A percentile compares a stretch with the other conserved stretches of the same genome.
Conservation (phyloP, 73 alveolate species). For the Stentor coeruleus region DNA sequence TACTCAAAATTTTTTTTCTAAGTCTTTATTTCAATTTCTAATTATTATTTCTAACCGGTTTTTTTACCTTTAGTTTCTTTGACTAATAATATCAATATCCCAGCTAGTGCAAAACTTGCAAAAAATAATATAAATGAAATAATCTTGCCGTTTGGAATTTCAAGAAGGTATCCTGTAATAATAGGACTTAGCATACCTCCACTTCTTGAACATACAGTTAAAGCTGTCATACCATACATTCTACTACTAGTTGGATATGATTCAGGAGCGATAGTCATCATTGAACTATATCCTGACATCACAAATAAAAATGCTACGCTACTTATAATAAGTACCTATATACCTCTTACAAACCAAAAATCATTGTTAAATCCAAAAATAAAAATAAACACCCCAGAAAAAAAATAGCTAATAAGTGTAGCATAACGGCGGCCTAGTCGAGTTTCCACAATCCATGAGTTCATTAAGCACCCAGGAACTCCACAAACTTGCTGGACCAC, state of each 20-base stretch:
- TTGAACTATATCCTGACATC: neutral
- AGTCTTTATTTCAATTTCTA: too few species aligned
- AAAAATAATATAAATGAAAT: too few species aligned
- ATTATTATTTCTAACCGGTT: too few species aligned
- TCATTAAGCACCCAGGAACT: neutral
- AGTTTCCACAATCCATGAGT: neutral
- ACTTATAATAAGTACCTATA: neutral
- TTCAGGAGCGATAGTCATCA: slow-evolving; percentile 14
- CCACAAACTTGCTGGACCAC: slow-evolving; percentile 10
- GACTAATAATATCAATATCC: too few species aligned
- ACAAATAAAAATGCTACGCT: neutral
- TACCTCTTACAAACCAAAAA: neutral
- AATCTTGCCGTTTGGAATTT: too few species aligned
- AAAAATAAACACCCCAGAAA: neutral
- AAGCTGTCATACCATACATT: neutral
- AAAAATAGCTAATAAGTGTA: neutral
- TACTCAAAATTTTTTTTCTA: too few species aligned
- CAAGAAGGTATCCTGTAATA: neutral
- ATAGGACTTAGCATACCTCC: neutral
- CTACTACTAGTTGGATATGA: neutral
- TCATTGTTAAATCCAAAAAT: neutral
- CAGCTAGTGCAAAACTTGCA: too few species aligned
- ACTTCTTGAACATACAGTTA: neutral
- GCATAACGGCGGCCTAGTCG: slow-evolving; percentile 13
- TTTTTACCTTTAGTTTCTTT: too few species aligned